Base-by-base conservation (phyloP, 208 protist genomes). In the Crithidia fasciculata region DNA sequence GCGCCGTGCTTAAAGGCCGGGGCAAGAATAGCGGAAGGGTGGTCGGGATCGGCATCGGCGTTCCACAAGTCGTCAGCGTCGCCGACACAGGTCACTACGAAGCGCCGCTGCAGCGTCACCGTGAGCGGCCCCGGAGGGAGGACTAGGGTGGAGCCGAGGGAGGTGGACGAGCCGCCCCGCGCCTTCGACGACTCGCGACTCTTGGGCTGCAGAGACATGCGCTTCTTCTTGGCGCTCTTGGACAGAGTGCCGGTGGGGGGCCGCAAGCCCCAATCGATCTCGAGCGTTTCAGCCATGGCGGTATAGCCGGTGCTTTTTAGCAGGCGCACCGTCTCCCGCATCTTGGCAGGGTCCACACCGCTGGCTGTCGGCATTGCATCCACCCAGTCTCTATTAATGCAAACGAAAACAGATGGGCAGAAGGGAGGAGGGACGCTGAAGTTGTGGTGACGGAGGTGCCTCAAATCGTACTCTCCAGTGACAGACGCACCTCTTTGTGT, bases 1-100 rank as follows among this genome's bases (percentile, higher is more conserved):
- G 84, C 87, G 10, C 87, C 87, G n/a, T 71, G 66, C 18, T 64
- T 50, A 54, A 92, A 92, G 10, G 69, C 43, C 0, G 87, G 87
- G 2, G 80, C 76, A 5, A 89, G 44, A 44, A 80, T 58, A 18
- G 74, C 52, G 7, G 74, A 44, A 12, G 61, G 52, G 8, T 47
- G 52, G 0, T 12, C 53, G 5, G 67, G 74, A 61, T 74, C 74
- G 13, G 67, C 15, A 15, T 58, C 43, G 9, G 60, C 59, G 0
- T 56, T 50, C 82, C 84, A 92, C 59, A 92, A 45, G 41, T 92
- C 84, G 10, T 78, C 82, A 18, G 76, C 62, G 52, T 77, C 67
- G 39, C 87, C 87, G 41, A 80, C 19, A 43, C 76, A 76, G 12
- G 84, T 85, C 28, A 83, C 74, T 41, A 90, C 82, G 16, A 79